Base-by-base conservation (phyloP, 1,139 yeast species). In the Yamadazyma kanchanaburiensis region DNA sequence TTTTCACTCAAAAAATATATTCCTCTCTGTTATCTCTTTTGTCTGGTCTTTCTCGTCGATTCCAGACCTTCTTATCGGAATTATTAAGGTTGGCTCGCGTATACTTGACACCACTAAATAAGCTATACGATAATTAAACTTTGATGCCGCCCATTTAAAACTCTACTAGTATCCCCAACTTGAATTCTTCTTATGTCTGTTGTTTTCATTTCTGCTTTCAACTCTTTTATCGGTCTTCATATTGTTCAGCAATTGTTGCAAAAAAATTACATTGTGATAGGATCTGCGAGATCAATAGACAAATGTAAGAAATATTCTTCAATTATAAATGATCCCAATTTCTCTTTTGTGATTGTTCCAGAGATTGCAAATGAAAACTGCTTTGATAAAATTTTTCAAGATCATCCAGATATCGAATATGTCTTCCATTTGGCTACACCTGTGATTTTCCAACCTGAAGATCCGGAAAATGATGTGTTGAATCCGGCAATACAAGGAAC, bases 401-500 rank as follows among this genome's bases (percentile, higher is more conserved):
- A 28, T 16, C 40, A 44, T 24, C 40, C 39, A 2, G 48, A 45
- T n/a, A 34, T 40, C 21, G 35, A 34, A 8, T 27, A 29, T 15
- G 38, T 46, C 11, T 33, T 34, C 26, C 51, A 46, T 33, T 36
- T 38, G 11, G 53, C 53, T 5, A 38, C 42, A 5, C 44, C 43
- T 11, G n/a, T 40, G 8, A 18, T 26, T 8, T 32, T 35, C 22
- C 26, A 15, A 7, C 18, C 35, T 3, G 16, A 31, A 16, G 49
- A 48, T 34, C 37, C 36, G 3, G 49, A 48, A 31, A 40, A 36
- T 14, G 51, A 53, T 8, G 27, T 47, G 9, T 29, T 49, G 12
- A 25, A 31, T 12, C 51, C 52, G 2, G 70, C 71, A 3, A 51
- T 63, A 10, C 35, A 49, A 20, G 70, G 72, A 6, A 61, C 68